phyloP scores from a whole-genome alignment of 345 rosid species.

The Citrus sinensis region DVS_A1.0 CM039169.1:28054001-28054500 shows the following conservation, averaged over 20 bases:
- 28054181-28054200: conserved; percentile 51
- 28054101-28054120: background rate
- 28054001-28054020: conserved; percentile 4
- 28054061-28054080: background rate
- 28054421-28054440: no score
- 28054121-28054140: conserved; percentile 46
- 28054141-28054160: conserved; percentile 64
- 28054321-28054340: no score
- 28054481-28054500: no score
- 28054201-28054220: conserved; percentile 49
- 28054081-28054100: background rate
- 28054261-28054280: conserved; percentile 79
- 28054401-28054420: background rate
- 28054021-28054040: background rate
- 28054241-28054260: conserved; percentile 78
- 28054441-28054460: no score
- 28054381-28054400: background rate
- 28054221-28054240: conserved; percentile 46
- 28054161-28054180: conserved; percentile 56
- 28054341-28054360: no score
- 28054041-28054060: background rate
- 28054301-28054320: conserved; percentile 35
- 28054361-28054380: background rate
- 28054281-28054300: conserved; percentile 51
- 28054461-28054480: no score